A percentile compares a stretch with the other conserved stretches of the same genome.
phyloP scores from a whole-genome alignment of 257 asterid genomes.

The Solanum phureja region DNA sequence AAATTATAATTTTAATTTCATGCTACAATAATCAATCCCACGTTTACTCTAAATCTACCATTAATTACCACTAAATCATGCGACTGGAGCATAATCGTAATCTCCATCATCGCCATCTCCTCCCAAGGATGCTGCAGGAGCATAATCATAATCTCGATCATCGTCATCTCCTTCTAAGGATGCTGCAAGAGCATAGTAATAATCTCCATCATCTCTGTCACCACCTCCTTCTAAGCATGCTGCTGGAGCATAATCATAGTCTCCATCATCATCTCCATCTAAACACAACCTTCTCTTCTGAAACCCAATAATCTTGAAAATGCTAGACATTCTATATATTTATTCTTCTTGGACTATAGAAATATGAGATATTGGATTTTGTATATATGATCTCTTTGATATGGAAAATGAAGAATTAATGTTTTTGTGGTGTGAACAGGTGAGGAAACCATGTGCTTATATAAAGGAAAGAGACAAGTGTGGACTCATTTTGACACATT shows the following conservation, averaged over 20 bases:
- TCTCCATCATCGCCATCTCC: neutral
- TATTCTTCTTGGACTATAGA: neutral
- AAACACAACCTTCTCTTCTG: too few species aligned
- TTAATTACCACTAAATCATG: neutral
- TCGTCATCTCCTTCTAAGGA: neutral
- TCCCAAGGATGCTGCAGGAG: neutral
- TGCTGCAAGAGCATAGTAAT: neutral
- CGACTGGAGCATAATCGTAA: neutral
- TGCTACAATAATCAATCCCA: neutral
- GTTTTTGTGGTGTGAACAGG: neutral
- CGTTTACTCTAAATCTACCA: too few species aligned
- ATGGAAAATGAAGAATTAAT: neutral
- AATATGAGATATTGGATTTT: neutral
- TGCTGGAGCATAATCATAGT: neutral
- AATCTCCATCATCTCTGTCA: neutral
- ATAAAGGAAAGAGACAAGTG: neutral
- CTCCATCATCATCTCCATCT: too few species aligned
- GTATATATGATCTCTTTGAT: neutral
- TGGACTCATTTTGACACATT: neutral
- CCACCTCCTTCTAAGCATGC: neutral
- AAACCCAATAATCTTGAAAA: too few species aligned
- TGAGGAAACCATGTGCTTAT: neutral
- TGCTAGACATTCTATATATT: too few species aligned
- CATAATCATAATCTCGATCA: neutral
- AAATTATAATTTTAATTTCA: neutral